Base-by-base conservation (phyloP, 306 rosid genomes). In the Psophocarpus tetragonolobus region DNA sequence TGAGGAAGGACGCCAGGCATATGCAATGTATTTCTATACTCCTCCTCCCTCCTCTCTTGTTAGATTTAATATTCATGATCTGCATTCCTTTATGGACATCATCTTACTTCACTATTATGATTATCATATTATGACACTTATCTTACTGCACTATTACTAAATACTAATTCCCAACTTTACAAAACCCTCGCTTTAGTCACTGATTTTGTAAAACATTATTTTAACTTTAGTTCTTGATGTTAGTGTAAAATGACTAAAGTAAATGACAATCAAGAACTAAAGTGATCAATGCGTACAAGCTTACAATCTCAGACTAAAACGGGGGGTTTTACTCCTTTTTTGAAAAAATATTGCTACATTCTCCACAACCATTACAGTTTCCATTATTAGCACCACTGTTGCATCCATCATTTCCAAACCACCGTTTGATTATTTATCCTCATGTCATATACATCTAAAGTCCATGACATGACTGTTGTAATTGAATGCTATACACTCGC, bases 1-100 rank as follows among this genome's bases (percentile, higher is more conserved):
- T 27, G 98, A 91, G 86, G 91, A 87, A 76, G 96, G 98, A 24
- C 97, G 96, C 57, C 74, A 61, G 26, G 87, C 74, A 53, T 89
- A 60, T 84, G 97, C 97, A 2, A 77, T 41, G 98, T 91, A 87
- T 63, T 54, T 88, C 63, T 50, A 23, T 15, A 73, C 61, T 73
- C 33, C 33, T 33, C 64, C 58, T 75, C 23, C 53, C 54, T 64
- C n/a, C n/a, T n/a, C n/a, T n/a, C n/a, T n/a, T 61, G 6, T 50
- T 45, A 54, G 42, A 61, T 67, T 75, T 58, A 41, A n/a, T 61
- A 74, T 75, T 54, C 36, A 63, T 17, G 50, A 44, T 64, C 80
- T 38, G 56, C 68, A 35, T 56, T 77, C 58, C 64, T 78, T 50
- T 71, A 14, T 53, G 45, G 12, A 33, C 67, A 71, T n/a, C 44